Percentiles rank a stretch among this genome's conserved stretches.
These are phyloP conservation scores for Phytophthora citricola DNA, from an alignment of 352 stramenopile genomes.

Conservation along the genomic window DNA sequence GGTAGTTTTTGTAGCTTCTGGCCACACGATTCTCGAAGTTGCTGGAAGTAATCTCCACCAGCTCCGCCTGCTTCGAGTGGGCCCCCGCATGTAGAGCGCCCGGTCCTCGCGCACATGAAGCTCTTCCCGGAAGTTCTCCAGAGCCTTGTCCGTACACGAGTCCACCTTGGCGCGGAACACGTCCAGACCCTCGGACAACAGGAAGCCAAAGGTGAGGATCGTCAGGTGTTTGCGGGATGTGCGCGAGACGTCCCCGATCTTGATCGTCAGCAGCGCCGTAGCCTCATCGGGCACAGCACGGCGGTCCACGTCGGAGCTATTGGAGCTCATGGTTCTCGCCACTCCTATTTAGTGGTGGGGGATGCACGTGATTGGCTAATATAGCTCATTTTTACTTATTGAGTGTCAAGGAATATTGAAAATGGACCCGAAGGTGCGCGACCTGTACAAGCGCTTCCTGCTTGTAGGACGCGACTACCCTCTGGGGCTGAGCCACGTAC, in stretches of 20 bases:
- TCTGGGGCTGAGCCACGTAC: constrained; percentile 91
- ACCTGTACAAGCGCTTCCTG: constrained; percentile 96
- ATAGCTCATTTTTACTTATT: constrained; percentile 4
- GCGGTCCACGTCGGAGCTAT: constrained; percentile 17
- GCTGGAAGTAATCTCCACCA: constrained; percentile 63
- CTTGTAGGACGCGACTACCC: constrained; percentile 96
- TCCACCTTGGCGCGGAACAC: constrained; percentile 79
- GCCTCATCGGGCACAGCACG: constrained; percentile 63
- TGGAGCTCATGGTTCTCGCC: constrained; percentile 22
- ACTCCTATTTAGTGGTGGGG: constrained; percentile 3
- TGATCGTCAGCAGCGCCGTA: constrained; percentile 71
- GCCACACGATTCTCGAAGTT: constrained; percentile 80
- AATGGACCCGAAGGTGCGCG: constrained; percentile 95
- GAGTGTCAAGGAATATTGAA: background rate
- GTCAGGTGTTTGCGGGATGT: constrained; percentile 79
- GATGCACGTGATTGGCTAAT: constrained; percentile 21
- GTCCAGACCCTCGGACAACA: constrained; percentile 76
- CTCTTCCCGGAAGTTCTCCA: constrained; percentile 51
- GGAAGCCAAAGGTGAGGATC: constrained; percentile 67
- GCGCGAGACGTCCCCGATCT: constrained; percentile 73
- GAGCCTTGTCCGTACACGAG: constrained; percentile 55
- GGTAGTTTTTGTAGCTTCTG: constrained; percentile 79
- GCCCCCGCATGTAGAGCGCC: constrained; percentile 82
- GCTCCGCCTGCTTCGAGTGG: constrained; percentile 84
- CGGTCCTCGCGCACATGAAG: constrained; percentile 64